Conservation (phyloP, 2,329 filamentous ascomycete genomes). For the Exophiala phaeomuriformis region DNA sequence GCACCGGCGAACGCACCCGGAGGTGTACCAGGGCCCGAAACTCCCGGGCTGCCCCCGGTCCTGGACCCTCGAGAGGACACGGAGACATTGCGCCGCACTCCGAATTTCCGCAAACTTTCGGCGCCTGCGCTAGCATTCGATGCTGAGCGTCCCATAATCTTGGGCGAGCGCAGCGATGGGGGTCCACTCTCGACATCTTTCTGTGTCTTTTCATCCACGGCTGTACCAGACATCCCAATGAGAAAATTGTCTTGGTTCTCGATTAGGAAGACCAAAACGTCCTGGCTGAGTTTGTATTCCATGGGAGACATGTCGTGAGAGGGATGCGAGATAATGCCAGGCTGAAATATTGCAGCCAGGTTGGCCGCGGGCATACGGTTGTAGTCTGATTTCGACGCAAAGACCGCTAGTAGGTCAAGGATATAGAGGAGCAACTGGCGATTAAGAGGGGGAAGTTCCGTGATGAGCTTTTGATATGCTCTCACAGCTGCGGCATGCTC, state of each 20-base stretch:
- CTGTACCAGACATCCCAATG: slow-evolving; percentile 97
- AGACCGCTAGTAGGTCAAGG: slow-evolving; percentile 88
- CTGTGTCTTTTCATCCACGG: slow-evolving; percentile 74
- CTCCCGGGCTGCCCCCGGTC: slow-evolving; percentile 55
- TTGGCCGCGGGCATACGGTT: slow-evolving; percentile 97
- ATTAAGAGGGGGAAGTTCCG: slow-evolving; percentile 84
- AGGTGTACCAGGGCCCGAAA: slow-evolving; percentile 59
- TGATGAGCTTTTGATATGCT: slow-evolving; percentile 83
- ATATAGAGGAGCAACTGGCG: slow-evolving; percentile 92
- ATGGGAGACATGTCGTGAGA: slow-evolving; percentile 89
- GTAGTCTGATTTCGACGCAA: slow-evolving; percentile 90
- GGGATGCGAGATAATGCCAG: slow-evolving; percentile 89
- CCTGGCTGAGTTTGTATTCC: slow-evolving; percentile 92
- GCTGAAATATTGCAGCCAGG: slow-evolving; percentile 93
- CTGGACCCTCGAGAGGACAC: slow-evolving; percentile 83
- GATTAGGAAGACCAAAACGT: slow-evolving; percentile 94
- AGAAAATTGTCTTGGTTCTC: slow-evolving; percentile 98
- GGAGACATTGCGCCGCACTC: slow-evolving; percentile 79
- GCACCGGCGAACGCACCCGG: slow-evolving; percentile 37
- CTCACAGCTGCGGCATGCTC: slow-evolving; percentile 68
- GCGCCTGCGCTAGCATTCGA: slow-evolving; percentile 85
- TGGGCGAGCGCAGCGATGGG: slow-evolving; percentile 46
- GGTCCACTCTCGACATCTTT: slow-evolving; percentile 62
- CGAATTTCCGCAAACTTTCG: slow-evolving; percentile 74
- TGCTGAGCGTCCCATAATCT: slow-evolving; percentile 62